phyloP scores from a whole-genome alignment of 169 alveolate genomes.

The Plasmodium adleri region DNA sequence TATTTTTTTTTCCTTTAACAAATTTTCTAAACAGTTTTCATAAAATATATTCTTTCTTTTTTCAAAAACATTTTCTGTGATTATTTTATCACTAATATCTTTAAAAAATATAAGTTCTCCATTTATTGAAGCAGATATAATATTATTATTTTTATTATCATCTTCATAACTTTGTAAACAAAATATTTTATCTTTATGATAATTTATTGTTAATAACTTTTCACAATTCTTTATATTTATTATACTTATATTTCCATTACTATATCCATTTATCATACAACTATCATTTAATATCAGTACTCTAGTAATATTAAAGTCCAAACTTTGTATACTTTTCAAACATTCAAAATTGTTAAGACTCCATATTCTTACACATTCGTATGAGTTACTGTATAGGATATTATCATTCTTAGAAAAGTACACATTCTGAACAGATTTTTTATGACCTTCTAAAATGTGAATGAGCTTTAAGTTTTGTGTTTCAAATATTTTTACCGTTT shows the following conservation, averaged over 20 bases:
- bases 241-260: constrained; percentile 70
- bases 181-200: constrained; percentile 73
- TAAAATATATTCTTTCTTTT: constrained; percentile 31
- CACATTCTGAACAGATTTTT: constrained; percentile 62
- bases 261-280: constrained; percentile 55
- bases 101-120: constrained; percentile 70
- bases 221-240: constrained; percentile 67
- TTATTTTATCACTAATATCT: constrained; percentile 39
- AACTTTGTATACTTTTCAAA: constrained; percentile 71
- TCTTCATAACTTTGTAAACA: constrained; percentile 36
- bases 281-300: constrained; percentile 50
- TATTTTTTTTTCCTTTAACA: constrained; percentile 49
- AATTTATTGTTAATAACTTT: constrained; percentile 48
- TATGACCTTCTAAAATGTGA: constrained; percentile 67
- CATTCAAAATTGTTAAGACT: constrained; percentile 30
- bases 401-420: constrained; percentile 35
- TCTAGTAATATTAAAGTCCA: constrained; percentile 60
- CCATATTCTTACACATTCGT: constrained; percentile 68
- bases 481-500: constrained; percentile 65
- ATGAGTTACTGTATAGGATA: constrained; percentile 50
- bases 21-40: constrained; percentile 70
- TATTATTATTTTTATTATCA: background rate
- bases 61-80: constrained; percentile 33
- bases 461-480: constrained; percentile 28
- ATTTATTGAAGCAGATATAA: constrained; percentile 60